These are phyloP conservation scores for Boletus rubropictus DNA, from an alignment of 768 basidiomycete genomes.

Conservation along the genomic window DNA sequence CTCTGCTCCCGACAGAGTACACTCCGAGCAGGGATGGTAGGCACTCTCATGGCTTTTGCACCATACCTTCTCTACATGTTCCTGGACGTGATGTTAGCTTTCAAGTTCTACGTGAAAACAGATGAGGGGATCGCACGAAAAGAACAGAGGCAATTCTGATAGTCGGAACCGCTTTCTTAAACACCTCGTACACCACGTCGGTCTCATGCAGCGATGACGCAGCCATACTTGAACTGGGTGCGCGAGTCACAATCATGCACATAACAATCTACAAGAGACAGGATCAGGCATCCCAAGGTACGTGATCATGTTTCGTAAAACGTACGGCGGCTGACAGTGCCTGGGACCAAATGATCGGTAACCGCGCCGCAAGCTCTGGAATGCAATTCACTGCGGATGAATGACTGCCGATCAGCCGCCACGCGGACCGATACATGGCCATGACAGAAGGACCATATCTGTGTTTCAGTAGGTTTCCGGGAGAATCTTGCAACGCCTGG, in stretches of 20 bases:
- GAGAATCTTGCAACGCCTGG: slow-evolving; percentile 56
- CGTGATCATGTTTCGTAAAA: background rate
- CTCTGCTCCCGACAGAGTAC: slow-evolving; percentile 37
- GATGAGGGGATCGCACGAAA: slow-evolving; percentile 30
- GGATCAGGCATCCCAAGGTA: background rate
- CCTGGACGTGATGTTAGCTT: slow-evolving; percentile 23
- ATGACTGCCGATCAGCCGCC: slow-evolving; percentile 53
- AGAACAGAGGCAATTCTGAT: slow-evolving; percentile 43
- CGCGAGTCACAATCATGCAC: slow-evolving; percentile 48
- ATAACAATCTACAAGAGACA: slow-evolving; percentile 44
- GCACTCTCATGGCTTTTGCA: slow-evolving; percentile 41
- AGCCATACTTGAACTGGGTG: slow-evolving; percentile 45
- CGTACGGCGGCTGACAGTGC: slow-evolving; percentile 60
- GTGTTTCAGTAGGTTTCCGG: slow-evolving; percentile 52
- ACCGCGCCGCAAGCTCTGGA: slow-evolving; percentile 40
- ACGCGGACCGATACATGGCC: slow-evolving; percentile 67
- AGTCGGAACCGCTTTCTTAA: slow-evolving; percentile 41
- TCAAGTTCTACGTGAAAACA: background rate
- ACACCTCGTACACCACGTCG: slow-evolving; percentile 39
- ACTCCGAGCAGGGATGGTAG: slow-evolving; percentile 25
- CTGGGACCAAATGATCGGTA: slow-evolving; percentile 60
- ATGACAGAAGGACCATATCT: slow-evolving; percentile 64
- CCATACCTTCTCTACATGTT: slow-evolving; percentile 37
- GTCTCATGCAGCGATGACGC: slow-evolving; percentile 45
- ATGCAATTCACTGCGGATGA: slow-evolving; percentile 37